phyloP scores from a whole-genome alignment of 2,329 filamentous ascomycete genomes.

The Fonsecaea pedrosoi region DNA sequence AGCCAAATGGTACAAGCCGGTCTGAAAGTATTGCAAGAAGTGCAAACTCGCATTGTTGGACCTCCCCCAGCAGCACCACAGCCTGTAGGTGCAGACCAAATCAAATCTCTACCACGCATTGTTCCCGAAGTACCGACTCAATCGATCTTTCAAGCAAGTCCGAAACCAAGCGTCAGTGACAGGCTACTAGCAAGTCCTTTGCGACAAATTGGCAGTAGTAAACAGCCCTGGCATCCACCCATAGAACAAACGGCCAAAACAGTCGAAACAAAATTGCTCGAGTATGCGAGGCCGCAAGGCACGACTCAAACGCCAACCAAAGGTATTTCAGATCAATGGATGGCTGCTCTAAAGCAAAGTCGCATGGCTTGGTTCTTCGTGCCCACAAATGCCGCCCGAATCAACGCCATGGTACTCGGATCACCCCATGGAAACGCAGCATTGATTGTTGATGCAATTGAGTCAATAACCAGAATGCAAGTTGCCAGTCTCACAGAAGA shows the following conservation, averaged over 20 bases:
- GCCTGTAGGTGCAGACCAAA: constrained; percentile 51
- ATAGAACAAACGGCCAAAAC: constrained; percentile 46
- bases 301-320: constrained; percentile 8
- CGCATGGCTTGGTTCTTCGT: constrained; percentile 71
- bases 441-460: constrained; percentile 74
- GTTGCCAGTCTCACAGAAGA: constrained; percentile 80
- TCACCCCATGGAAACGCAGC: constrained; percentile 73
- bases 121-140: constrained; percentile 53
- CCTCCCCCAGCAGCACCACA: constrained; percentile 39
- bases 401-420: constrained; percentile 73
- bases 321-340: constrained; percentile 27
- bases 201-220: constrained; percentile 33
- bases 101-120: constrained; percentile 59
- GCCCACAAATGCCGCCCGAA: constrained; percentile 69
- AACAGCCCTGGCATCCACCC: constrained; percentile 50
- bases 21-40: constrained; percentile 70
- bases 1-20: constrained; percentile 75
- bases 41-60: constrained; percentile 70
- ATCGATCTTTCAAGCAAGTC: constrained; percentile 29
- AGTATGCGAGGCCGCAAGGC: constrained; percentile 34
- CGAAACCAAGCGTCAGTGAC: constrained; percentile 22
- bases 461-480: constrained; percentile 71
- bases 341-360: constrained; percentile 25
- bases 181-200: constrained; percentile 22
- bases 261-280: constrained; percentile 40